phyloP scores from a whole-genome alignment of 2,329 filamentous ascomycete genomes.

The Fusarium sp. region DNA sequence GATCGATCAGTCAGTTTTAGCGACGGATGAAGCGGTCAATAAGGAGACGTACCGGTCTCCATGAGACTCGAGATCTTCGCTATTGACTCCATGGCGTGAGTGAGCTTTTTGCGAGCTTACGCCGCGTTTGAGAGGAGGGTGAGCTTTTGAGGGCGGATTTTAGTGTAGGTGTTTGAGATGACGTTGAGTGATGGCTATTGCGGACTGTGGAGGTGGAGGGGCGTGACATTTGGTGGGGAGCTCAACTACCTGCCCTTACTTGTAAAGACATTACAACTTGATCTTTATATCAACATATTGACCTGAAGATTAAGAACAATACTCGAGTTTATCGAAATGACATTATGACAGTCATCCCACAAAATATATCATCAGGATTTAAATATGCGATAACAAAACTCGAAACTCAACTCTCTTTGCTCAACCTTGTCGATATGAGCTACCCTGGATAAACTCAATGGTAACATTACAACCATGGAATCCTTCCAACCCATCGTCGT shows the following conservation, averaged over 20 bases:
- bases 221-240: constrained; percentile 22
- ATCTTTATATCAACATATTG: neutral
- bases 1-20: constrained; percentile 34
- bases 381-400: neutral
- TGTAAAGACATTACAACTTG: neutral
- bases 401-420: neutral
- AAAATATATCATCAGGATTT: neutral
- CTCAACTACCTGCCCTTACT: neutral
- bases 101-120: constrained; percentile 17
- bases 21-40: constrained; percentile 6
- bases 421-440: neutral
- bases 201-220: constrained; percentile 32
- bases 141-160: constrained; percentile 10
- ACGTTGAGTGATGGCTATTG: constrained; percentile 32
- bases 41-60: constrained; percentile 78
- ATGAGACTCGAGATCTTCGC: constrained; percentile 92
- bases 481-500: constrained; percentile 54
- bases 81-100: constrained; percentile 85
- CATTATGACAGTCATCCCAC: neutral
- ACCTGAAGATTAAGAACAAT: neutral
- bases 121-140: constrained; percentile 14
- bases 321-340: neutral
- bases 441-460: constrained; percentile 27
- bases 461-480: constrained; percentile 18
- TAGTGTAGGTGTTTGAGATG: constrained; percentile 38